These are phyloP conservation scores for Eucalyptus coolabah DNA, from an alignment of 345 rosid species.

Conservation along the genomic window DNA sequence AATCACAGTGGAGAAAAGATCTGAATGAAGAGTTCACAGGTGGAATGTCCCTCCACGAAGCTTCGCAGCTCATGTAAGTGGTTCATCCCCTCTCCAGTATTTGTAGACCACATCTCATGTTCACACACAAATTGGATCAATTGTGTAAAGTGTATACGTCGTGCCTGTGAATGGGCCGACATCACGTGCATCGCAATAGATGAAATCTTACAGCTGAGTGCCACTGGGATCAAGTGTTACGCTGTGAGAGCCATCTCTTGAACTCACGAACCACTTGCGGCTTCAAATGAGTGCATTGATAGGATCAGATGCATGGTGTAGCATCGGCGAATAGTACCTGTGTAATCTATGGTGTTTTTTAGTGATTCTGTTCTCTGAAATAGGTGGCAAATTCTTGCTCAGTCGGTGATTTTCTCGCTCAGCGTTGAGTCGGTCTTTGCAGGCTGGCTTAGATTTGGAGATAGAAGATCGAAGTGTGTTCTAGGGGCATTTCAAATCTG, in stretches of 20 bases:
- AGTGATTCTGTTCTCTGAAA: background rate
- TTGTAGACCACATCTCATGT: background rate
- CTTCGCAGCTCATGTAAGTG: background rate
- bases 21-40: background rate
- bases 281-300: accelerated
- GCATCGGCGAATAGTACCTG: background rate
- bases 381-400: background rate
- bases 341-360: background rate
- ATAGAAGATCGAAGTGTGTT: background rate
- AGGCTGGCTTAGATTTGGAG: background rate
- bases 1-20: background rate
- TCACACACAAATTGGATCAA: background rate
- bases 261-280: background rate
- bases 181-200: accelerated
- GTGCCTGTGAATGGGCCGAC: background rate
- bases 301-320: background rate
- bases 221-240: background rate
- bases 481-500: background rate
- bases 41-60: background rate
- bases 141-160: background rate
- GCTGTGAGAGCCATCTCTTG: background rate
- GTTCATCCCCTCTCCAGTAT: background rate
- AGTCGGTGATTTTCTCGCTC: background rate
- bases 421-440: background rate
- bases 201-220: background rate